These are phyloP conservation scores for Adenanthera pavonina DNA, from an alignment of 306 rosid genomes.

Conservation along the genomic window DNA sequence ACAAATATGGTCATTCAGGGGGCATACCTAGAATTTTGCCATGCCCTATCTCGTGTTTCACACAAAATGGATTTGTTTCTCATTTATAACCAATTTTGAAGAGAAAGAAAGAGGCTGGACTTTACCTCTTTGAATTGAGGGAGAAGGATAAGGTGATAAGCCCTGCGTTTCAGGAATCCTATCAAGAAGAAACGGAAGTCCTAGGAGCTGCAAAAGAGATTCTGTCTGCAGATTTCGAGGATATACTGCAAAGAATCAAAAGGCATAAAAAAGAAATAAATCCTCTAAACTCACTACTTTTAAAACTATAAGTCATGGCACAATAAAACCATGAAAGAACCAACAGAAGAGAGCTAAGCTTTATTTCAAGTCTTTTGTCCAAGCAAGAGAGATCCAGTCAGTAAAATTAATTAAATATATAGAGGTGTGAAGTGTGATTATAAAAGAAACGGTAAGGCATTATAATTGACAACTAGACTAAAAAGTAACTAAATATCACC, in stretches of 20 bases:
- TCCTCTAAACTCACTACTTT: conserved; percentile 18
- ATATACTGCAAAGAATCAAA: conserved; percentile 52
- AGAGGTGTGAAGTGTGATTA: not conserved
- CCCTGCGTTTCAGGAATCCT: conserved; percentile 50
- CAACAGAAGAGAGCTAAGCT: conserved; percentile 5
- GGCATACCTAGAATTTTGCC: not conserved
- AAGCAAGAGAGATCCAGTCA: conserved; percentile 4
- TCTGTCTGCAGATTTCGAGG: conserved; percentile 85
- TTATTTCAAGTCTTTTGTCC: not conserved
- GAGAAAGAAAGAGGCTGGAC: conserved; percentile 5
- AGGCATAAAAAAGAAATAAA: not conserved
- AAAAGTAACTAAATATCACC: not conserved
- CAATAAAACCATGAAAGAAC: conserved; percentile 23
- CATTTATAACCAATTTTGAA: not conserved
- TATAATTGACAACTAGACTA: not conserved
- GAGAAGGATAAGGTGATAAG: conserved; percentile 49
- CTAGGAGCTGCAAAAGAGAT: conserved; percentile 79
- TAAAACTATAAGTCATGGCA: conserved; percentile 5
- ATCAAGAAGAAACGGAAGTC: conserved; percentile 89
- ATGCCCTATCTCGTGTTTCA: conserved; percentile 8
- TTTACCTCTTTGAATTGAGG: conserved; percentile 61
- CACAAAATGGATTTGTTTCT: conserved; percentile 14
- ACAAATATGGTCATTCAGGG: conserved; percentile 2
- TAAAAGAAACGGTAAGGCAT: not conserved
- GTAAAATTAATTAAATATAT: conserved; percentile 24